Evolutionary conservation across 2,329 filamentous ascomycete genomes (phyloP).

Genomic region (Penicillium brasilianum): DNA sequence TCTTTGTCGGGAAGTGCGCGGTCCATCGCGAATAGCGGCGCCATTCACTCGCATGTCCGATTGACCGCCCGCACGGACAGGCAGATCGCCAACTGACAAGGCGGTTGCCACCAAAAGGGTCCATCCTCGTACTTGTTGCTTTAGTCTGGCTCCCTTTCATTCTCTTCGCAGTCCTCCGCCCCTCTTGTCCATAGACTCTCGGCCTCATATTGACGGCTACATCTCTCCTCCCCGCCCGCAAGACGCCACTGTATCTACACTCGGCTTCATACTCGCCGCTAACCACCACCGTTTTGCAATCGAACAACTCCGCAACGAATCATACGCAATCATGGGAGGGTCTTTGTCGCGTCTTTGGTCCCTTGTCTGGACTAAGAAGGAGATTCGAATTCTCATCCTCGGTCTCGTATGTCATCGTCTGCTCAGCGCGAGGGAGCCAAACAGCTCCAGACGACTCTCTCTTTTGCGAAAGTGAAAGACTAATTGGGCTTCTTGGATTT

Average conservation of each 20-base stretch:
- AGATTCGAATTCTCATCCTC: constrained; percentile 93
- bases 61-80: constrained; percentile 36
- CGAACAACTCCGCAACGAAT: constrained; percentile 12
- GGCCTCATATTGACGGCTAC: background rate
- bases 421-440: constrained; percentile 24
- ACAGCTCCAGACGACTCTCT: constrained; percentile 4
- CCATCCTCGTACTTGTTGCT: constrained; percentile 15
- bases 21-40: constrained; percentile 18
- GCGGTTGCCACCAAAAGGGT: constrained; percentile 29
- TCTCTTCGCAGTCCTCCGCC: constrained; percentile 8
- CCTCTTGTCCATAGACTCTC: constrained; percentile 7
- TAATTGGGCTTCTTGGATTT: constrained; percentile 24
- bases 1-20: constrained; percentile 15
- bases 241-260: constrained; percentile 9
- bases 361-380: constrained; percentile 90
- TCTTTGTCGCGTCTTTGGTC: constrained; percentile 66
- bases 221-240: constrained; percentile 1
- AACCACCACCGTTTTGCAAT: constrained; percentile 13
- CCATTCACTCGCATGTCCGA: constrained; percentile 23
- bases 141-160: constrained; percentile 9
- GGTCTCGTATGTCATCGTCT: constrained; percentile 71
- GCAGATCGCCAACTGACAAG: constrained; percentile 27
- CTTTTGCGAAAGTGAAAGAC: constrained; percentile 10
- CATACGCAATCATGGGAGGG: constrained; percentile 56
- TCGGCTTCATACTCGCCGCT: constrained; percentile 12